Evolutionary conservation across 306 rosid species (phyloP).

Genomic region (Malus fusca): DNA sequence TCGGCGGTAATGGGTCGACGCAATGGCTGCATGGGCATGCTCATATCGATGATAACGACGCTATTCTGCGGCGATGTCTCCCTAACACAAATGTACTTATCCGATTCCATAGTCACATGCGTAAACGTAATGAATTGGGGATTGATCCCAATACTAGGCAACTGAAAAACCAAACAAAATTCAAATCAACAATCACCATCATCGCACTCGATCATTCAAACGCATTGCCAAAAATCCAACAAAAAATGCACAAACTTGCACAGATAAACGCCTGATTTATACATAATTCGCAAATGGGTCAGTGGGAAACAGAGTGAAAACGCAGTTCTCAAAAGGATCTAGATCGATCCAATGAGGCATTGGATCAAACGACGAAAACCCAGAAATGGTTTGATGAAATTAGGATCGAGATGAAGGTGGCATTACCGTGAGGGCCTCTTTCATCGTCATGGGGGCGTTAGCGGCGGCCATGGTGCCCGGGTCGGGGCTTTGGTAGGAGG

Average conservation of each 20-base stretch:
- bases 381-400: background rate
- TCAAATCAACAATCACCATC: background rate
- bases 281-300: constrained; percentile 7
- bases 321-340: constrained; percentile 10
- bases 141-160: constrained; percentile 63
- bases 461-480: constrained; percentile 47
- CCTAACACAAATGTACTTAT: constrained; percentile 68
- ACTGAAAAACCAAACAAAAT: constrained; percentile 24
- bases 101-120: constrained; percentile 85
- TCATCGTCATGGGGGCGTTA: constrained; percentile 66
- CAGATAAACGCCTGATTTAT: background rate
- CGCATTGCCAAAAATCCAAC: background rate
- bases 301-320: constrained; percentile 9
- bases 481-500: constrained; percentile 17
- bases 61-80: constrained; percentile 73
- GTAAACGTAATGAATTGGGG: constrained; percentile 71
- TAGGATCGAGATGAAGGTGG: constrained; percentile 1
- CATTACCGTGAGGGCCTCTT: constrained; percentile 59
- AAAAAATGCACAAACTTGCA: background rate
- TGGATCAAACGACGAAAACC: background rate
- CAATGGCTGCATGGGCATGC: constrained; percentile 75
- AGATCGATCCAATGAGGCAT: background rate
- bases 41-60: constrained; percentile 67
- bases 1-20: constrained; percentile 80
- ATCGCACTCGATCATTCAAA: background rate